These are phyloP conservation scores for Calonectria leucothoes DNA, from an alignment of 2,329 filamentous ascomycete genomes.

Conservation along the genomic window DNA sequence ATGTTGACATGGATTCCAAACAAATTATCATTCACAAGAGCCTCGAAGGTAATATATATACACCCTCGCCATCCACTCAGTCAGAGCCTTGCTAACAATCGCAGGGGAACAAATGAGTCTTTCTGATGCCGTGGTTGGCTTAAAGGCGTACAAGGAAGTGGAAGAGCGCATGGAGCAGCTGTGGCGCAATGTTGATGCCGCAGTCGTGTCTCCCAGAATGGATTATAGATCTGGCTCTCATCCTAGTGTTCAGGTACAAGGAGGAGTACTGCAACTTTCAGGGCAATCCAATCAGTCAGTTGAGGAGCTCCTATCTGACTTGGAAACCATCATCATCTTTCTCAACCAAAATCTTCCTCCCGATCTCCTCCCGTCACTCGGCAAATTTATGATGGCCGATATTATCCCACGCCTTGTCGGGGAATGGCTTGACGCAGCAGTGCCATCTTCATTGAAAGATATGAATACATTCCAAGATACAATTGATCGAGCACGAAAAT, in stretches of 20 bases:
- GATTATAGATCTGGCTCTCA: conserved; percentile 48
- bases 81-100: conserved; percentile 27
- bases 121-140: conserved; percentile 64
- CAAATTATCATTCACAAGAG: conserved; percentile 67
- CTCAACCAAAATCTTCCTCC: conserved; percentile 63
- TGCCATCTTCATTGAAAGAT: conserved; percentile 79
- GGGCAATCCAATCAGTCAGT: conserved; percentile 59
- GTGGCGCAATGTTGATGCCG: conserved; percentile 71
- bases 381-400: conserved; percentile 75
- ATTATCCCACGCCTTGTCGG: conserved; percentile 76
- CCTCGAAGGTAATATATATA: conserved; percentile 64
- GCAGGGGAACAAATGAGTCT: conserved; percentile 65
- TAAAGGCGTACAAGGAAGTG: conserved; percentile 71
- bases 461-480: conserved; percentile 78
- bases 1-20: conserved; percentile 66
- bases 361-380: conserved; percentile 70
- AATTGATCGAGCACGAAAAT: conserved; percentile 71
- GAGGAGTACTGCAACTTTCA: conserved; percentile 55
- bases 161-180: conserved; percentile 70
- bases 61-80: not conserved
- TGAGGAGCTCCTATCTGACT: conserved; percentile 64
- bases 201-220: conserved; percentile 71
- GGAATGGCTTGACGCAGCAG: conserved; percentile 79
- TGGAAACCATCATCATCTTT: conserved; percentile 64
- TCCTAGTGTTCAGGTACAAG: conserved; percentile 55